These are phyloP conservation scores for Chaetomium globosum DNA, from an alignment of 2,329 filamentous ascomycete genomes.

Conservation along the genomic window DNA sequence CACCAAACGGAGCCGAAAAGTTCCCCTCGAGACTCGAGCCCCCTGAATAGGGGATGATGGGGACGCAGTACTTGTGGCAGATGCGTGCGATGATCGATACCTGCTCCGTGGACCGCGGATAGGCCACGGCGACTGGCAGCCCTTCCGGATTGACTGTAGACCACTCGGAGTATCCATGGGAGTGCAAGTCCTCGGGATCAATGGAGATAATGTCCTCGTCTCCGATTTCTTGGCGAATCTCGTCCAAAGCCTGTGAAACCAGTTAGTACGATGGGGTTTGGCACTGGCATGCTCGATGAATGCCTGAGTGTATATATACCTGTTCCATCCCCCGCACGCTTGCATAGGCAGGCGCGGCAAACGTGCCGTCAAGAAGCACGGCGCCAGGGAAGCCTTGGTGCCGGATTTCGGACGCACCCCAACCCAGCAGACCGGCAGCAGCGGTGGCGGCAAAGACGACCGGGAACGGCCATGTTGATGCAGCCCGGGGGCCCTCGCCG, in stretches of 20 bases:
- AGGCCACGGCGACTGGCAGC: conserved; percentile 65
- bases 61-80: conserved; percentile 77
- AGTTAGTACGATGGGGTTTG: background rate
- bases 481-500: conserved; percentile 23
- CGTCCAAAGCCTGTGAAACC: conserved; percentile 50
- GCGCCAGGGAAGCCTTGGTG: conserved; percentile 34
- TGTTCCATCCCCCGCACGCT: conserved; percentile 49
- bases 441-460: conserved; percentile 46
- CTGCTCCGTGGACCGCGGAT: conserved; percentile 62
- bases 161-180: conserved; percentile 70
- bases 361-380: conserved; percentile 39
- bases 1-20: conserved; percentile 83
- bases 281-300: background rate
- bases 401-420: conserved; percentile 45
- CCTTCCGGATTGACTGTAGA: conserved; percentile 63
- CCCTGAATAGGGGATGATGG: conserved; percentile 84
- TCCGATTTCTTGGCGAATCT: conserved; percentile 54
- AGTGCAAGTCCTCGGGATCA: conserved; percentile 62
- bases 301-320: conserved; percentile 37
- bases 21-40: conserved; percentile 87
- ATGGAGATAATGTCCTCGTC: conserved; percentile 62
- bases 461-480: conserved; percentile 40
- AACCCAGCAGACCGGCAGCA: conserved; percentile 47
- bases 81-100: conserved; percentile 64
- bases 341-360: conserved; percentile 44